phyloP scores from a whole-genome alignment of 1,284 basidiomycete species.

The Cutaneotrichosporon sp. region DNA sequence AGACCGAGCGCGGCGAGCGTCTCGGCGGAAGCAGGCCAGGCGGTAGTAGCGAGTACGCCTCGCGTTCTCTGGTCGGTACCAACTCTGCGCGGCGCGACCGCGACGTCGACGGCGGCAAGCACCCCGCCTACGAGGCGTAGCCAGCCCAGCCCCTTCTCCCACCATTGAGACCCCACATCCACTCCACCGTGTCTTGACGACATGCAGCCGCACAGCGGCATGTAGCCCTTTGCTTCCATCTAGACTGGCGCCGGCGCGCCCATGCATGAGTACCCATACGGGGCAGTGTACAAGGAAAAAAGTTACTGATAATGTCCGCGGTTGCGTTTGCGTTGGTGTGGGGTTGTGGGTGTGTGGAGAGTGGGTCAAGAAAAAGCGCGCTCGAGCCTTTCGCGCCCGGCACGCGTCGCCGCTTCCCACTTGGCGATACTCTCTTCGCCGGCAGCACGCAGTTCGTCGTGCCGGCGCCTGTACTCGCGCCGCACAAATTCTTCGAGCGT shows the following conservation, averaged over 20 bases:
- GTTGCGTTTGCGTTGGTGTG: too few species aligned
- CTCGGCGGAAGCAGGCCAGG: too few species aligned
- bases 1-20: constrained; percentile 10
- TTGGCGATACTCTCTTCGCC: constrained; percentile 61
- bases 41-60: neutral
- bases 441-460: constrained; percentile 8
- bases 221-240: neutral
- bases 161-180: too few species aligned
- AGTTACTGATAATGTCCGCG: too few species aligned
- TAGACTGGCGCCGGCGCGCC: constrained; percentile 4
- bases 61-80: constrained; percentile 8
- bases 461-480: constrained; percentile 6
- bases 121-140: constrained; percentile 32
- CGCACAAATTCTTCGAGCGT: constrained; percentile 20
- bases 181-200: too few species aligned
- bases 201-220: too few species aligned
- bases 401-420: constrained; percentile 51
- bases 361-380: neutral
- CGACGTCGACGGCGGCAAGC: constrained; percentile 30
- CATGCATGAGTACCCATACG: constrained; percentile 3
- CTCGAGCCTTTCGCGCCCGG: constrained; percentile 4
- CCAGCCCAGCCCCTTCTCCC: neutral
- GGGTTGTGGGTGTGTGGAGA: too few species aligned
- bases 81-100: neutral
- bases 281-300: neutral